Percentiles rank a stretch among this genome's conserved stretches.
Evolutionary conservation across 352 stramenopile species (phyloP).

Genomic region (Elongisporangium undulatum): DNA sequence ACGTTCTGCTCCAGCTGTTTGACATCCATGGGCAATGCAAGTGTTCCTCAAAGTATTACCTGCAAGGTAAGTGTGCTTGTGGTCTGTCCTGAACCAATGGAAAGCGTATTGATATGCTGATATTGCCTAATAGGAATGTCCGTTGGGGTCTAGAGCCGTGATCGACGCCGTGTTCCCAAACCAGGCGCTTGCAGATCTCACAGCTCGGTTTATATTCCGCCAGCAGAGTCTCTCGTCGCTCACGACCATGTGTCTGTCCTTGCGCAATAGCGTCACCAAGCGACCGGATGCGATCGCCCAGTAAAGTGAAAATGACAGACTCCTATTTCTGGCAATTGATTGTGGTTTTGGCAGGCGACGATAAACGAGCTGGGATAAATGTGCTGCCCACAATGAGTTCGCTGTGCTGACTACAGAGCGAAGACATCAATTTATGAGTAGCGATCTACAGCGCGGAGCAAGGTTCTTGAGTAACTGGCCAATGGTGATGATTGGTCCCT

Average conservation of each 20-base stretch:
- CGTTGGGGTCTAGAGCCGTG: conserved; percentile 4
- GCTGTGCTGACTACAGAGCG: too few relatives aligned
- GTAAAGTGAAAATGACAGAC: background rate
- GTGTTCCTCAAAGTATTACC: conserved; percentile 34
- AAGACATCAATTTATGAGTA: too few relatives aligned
- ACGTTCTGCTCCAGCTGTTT: conserved; percentile 65
- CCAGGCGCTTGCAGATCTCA: conserved; percentile 62
- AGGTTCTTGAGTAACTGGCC: too few relatives aligned
- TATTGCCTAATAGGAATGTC: background rate
- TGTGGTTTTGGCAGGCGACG: too few relatives aligned
- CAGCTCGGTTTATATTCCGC: conserved; percentile 66
- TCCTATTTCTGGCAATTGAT: background rate
- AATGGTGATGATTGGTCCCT: too few relatives aligned
- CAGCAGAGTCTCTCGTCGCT: conserved; percentile 63
- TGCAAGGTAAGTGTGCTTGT: conserved; percentile 29
- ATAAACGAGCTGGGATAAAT: too few relatives aligned
- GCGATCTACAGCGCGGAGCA: too few relatives aligned
- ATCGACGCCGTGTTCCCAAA: conserved; percentile 64
- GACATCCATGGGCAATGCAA: conserved; percentile 24
- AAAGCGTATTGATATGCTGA: background rate
- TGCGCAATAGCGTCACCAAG: conserved; percentile 54
- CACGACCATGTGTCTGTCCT: conserved; percentile 63
- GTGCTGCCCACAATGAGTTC: too few relatives aligned
- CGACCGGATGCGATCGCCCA: conserved; percentile 8
- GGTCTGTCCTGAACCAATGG: background rate